A percentile compares a stretch with the other conserved stretches of the same genome.
These are phyloP conservation scores for Hymenoscyphus scutula DNA, from an alignment of 2,329 filamentous ascomycete species.

Conservation along the genomic window DNA sequence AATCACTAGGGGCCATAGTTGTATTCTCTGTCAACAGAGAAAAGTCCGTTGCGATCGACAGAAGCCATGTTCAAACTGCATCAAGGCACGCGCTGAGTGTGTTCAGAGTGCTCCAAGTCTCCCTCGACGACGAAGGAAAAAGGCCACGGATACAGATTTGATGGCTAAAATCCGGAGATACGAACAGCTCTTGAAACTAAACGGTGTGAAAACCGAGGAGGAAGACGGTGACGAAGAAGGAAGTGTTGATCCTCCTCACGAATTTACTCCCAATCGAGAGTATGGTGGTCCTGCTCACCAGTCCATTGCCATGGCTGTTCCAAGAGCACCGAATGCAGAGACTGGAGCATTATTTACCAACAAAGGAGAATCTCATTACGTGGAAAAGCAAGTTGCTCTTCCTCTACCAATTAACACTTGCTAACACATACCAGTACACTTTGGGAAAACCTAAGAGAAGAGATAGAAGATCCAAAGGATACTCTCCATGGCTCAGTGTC, in stretches of 20 bases:
- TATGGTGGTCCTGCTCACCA: neutral
- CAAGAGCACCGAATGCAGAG: constrained; percentile 11
- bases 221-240: constrained; percentile 22
- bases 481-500: constrained; percentile 34
- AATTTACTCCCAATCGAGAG: neutral
- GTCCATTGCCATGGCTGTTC: constrained; percentile 2
- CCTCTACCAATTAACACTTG: neutral
- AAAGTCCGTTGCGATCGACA: constrained; percentile 34
- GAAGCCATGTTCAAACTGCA: constrained; percentile 35
- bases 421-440: constrained; percentile 26
- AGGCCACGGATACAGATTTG: constrained; percentile 31
- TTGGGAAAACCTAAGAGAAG: constrained; percentile 34
- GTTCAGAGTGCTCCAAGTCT: constrained; percentile 29
- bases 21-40: constrained; percentile 34
- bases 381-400: constrained; percentile 27
- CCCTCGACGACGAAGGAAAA: constrained; percentile 29
- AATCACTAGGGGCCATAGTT: constrained; percentile 29
- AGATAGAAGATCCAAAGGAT: constrained; percentile 32
- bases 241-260: constrained; percentile 9
- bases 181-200: constrained; percentile 30
- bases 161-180: constrained; percentile 28
- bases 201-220: constrained; percentile 33
- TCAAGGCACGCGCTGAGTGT: constrained; percentile 33
- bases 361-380: constrained; percentile 31
- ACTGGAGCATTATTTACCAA: constrained; percentile 26